Conservation (phyloP, 2,329 filamentous ascomycete species). For the Sclerotinia glacialis region DNA sequence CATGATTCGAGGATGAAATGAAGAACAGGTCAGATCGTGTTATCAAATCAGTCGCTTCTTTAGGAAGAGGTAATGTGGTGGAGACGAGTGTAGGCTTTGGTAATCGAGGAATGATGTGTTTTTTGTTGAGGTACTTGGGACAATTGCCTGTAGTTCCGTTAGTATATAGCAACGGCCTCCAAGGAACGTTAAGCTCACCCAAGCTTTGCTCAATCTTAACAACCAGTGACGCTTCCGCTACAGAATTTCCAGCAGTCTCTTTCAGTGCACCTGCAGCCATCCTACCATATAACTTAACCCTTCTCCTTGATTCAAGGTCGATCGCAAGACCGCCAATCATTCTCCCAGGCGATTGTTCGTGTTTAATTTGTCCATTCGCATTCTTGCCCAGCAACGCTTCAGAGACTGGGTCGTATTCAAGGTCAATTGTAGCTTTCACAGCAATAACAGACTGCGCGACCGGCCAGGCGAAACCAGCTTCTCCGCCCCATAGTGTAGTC, state of each 20-base stretch:
- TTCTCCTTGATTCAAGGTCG: slow-evolving; percentile 62
- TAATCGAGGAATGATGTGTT: slow-evolving; percentile 55
- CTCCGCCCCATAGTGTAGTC: slow-evolving; percentile 75
- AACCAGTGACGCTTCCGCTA: slow-evolving; percentile 50
- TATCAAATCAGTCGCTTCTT: slow-evolving; percentile 50
- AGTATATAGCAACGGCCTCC: slow-evolving; percentile 4
- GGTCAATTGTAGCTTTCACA: slow-evolving; percentile 59
- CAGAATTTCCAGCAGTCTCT: slow-evolving; percentile 29
- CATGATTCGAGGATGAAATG: slow-evolving; percentile 63
- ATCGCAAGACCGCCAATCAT: slow-evolving; percentile 62
- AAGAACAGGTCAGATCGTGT: slow-evolving; percentile 72
- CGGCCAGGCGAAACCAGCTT: slow-evolving; percentile 61
- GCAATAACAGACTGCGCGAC: slow-evolving; percentile 62
- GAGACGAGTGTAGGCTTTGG: slow-evolving; percentile 54
- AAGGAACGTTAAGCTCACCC: slow-evolving; percentile 39
- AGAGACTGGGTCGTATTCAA: slow-evolving; percentile 65
- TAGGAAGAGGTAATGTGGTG: slow-evolving; percentile 41
- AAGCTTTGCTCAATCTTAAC: slow-evolving; percentile 68
- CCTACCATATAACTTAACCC: slow-evolving; percentile 70
- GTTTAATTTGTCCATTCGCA: slow-evolving; percentile 43
- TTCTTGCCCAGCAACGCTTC: slow-evolving; percentile 54
- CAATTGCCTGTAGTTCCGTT: slow-evolving; percentile 59
- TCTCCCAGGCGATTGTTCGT: slow-evolving; percentile 40
- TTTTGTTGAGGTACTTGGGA: slow-evolving; percentile 82
- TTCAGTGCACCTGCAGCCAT: slow-evolving; percentile 63